These are phyloP conservation scores for Cladosporium sp. DNA, from an alignment of 2,329 filamentous ascomycete species.

Conservation along the genomic window DNA sequence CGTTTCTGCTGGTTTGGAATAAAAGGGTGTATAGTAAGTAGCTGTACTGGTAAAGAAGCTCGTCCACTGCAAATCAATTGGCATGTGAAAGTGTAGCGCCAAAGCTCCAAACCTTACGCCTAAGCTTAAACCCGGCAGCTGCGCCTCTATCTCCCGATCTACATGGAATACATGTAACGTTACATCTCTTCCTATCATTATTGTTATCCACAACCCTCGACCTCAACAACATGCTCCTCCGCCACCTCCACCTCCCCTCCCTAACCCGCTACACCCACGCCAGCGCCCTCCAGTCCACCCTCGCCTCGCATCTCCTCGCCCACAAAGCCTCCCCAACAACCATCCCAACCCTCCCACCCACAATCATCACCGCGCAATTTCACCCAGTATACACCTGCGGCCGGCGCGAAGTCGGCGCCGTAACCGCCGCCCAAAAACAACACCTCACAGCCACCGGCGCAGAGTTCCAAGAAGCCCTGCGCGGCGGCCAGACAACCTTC, in stretches of 20 bases:
- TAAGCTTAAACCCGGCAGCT: conserved; percentile 10
- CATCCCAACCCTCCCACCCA: conserved; percentile 51
- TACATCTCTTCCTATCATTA: not conserved
- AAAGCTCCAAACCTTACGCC: conserved; percentile 5
- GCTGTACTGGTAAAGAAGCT: not conserved
- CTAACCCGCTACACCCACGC: conserved; percentile 58
- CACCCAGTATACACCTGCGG: conserved; percentile 86
- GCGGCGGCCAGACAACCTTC: conserved; percentile 90
- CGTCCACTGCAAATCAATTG: not conserved
- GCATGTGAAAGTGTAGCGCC: conserved; percentile 17
- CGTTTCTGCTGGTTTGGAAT: not conserved
- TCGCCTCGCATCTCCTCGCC: conserved; percentile 59
- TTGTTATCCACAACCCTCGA: not conserved
- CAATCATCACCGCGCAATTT: conserved; percentile 79
- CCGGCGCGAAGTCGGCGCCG: conserved; percentile 65
- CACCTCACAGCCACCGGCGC: conserved; percentile 50
- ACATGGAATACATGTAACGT: too few relatives aligned
- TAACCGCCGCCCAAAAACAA: conserved; percentile 49
- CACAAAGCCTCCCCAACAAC: conserved; percentile 54
- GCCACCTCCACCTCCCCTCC: conserved; percentile 60
- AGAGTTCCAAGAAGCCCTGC: conserved; percentile 68
- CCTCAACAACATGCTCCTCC: conserved; percentile 50
- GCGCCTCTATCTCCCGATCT: not conserved
- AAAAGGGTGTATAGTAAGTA: not conserved
- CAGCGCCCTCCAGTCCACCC: conserved; percentile 56